phyloP scores from a whole-genome alignment of 2,329 filamentous ascomycete species.

The Pseudogymnoascus sp. region DNA sequence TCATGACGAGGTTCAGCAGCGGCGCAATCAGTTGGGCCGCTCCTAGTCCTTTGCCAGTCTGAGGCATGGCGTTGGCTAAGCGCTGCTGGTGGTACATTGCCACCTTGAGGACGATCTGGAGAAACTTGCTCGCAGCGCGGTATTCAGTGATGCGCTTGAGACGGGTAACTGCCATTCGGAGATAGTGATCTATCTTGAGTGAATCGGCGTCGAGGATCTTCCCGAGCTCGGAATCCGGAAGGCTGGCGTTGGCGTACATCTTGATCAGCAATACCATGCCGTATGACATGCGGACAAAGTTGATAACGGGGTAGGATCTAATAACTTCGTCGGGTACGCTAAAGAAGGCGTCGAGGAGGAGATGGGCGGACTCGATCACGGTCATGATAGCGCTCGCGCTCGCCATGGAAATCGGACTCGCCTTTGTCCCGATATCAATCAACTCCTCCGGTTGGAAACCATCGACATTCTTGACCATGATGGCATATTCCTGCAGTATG shows the following conservation, averaged over 20 bases:
- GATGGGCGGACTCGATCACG: conserved; percentile 45
- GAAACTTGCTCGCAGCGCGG: conserved; percentile 7
- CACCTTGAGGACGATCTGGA: conserved; percentile 9
- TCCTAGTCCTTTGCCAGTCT: neutral
- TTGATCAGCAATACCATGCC: conserved; percentile 50
- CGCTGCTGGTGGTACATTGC: conserved; percentile 10
- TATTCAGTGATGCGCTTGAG: conserved; percentile 7
- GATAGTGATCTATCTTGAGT: conserved; percentile 56
- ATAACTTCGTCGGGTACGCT: conserved; percentile 38
- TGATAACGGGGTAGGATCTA: conserved; percentile 42
- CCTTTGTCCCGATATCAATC: conserved; percentile 20
- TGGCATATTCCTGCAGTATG: conserved; percentile 51
- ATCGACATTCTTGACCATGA: conserved; percentile 48
- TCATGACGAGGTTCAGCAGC: conserved; percentile 8
- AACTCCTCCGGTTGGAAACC: conserved; percentile 35
- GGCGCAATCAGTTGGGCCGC: conserved; percentile 4
- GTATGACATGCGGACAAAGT: conserved; percentile 46
- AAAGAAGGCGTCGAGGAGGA: conserved; percentile 43
- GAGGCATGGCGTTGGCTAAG: neutral
- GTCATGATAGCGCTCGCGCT: conserved; percentile 42
- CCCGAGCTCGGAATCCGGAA: conserved; percentile 56
- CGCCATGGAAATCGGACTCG: conserved; percentile 36
- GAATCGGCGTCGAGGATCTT: conserved; percentile 58
- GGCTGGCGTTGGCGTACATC: conserved; percentile 51
- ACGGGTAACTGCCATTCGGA: conserved; percentile 57